These are phyloP conservation scores for Agastache rugosa DNA, from an alignment of 257 asterid genomes.

Conservation along the genomic window DNA sequence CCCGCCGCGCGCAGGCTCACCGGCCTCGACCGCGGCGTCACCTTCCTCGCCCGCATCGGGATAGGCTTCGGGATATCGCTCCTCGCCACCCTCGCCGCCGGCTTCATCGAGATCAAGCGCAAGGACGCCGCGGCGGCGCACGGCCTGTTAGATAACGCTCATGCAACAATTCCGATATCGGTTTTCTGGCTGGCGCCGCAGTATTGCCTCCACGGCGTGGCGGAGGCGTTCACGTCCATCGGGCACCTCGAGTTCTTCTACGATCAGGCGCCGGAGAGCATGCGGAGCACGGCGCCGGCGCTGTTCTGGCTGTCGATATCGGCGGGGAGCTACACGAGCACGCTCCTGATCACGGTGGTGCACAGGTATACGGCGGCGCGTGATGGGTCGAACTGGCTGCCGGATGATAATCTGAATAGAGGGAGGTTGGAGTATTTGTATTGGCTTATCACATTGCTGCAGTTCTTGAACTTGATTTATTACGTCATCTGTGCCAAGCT, in stretches of 20 bases:
- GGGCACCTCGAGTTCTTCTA: conserved; percentile 88
- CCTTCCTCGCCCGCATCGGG: conserved; percentile 74
- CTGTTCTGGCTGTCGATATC: conserved; percentile 82
- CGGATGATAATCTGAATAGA: conserved; percentile 68
- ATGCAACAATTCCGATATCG: conserved; percentile 60
- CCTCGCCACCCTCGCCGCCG: conserved; percentile 73
- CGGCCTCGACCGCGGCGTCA: conserved; percentile 74
- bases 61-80: conserved; percentile 64
- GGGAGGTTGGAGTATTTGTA: conserved; percentile 87
- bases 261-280: conserved; percentile 91
- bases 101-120: conserved; percentile 64
- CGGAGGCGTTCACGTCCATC: conserved; percentile 86
- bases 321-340: conserved; percentile 77
- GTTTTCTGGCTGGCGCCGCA: conserved; percentile 84
- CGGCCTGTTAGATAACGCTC: conserved; percentile 53
- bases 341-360: conserved; percentile 68
- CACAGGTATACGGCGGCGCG: conserved; percentile 61
- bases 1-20: conserved; percentile 63
- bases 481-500: conserved; percentile 75
- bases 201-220: conserved; percentile 73
- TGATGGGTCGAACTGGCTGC: conserved; percentile 84
- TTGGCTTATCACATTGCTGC: conserved; percentile 80
- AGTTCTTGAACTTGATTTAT: conserved; percentile 65
- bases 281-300: conserved; percentile 83
- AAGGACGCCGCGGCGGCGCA: conserved; percentile 53